Evolutionary conservation across 805 yeast species (phyloP).

Genomic region (Barnettozyma wickerhamii): DNA sequence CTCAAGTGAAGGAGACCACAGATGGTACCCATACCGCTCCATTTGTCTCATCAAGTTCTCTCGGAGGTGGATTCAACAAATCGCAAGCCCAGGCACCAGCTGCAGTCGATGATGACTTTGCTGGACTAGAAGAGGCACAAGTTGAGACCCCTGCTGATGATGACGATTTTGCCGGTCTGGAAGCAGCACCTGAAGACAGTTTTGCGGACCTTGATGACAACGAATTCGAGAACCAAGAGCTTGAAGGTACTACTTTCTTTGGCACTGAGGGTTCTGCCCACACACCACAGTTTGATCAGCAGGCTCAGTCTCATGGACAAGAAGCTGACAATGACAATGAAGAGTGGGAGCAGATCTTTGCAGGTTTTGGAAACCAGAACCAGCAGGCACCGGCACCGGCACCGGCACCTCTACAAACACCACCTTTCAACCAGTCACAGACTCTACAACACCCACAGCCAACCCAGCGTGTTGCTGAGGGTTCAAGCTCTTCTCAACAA

Average conservation of each 20-base stretch:
- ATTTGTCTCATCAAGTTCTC: slow-evolving; percentile 30
- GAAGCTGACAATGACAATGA: slow-evolving; percentile 37
- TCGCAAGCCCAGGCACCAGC: not conserved
- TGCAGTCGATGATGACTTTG: slow-evolving; percentile 8
- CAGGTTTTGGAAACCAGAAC: slow-evolving; percentile 70
- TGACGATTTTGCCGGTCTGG: slow-evolving; percentile 41
- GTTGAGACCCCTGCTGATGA: slow-evolving; percentile 26
- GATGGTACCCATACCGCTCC: slow-evolving; percentile 12
- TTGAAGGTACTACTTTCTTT: slow-evolving; percentile 21
- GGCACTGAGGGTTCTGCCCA: slow-evolving; percentile 21
- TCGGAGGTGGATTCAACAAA: slow-evolving; percentile 2
- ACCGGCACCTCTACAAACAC: slow-evolving; percentile 5
- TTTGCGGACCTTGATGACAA: slow-evolving; percentile 22
- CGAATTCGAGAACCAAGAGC: slow-evolving; percentile 21
- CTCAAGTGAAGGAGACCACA: slow-evolving; percentile 2
- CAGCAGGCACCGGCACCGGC: slow-evolving; percentile 17
- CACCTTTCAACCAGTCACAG: slow-evolving; percentile 10
- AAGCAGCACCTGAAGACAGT: slow-evolving; percentile 34
- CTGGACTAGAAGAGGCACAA: slow-evolving; percentile 9
- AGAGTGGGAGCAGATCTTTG: slow-evolving; percentile 93
- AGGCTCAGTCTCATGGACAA: not conserved
- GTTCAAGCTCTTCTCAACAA: slow-evolving; percentile 8
- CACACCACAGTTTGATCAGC: not conserved
- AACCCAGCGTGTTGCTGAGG: slow-evolving; percentile 2
- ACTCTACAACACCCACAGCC: slow-evolving; percentile 7